Percentiles rank a stretch among this genome's conserved stretches.
Evolutionary conservation across 164 flowering plant genomes (phyloP).

Genomic region (Chloranthus sessilifolius): DNA sequence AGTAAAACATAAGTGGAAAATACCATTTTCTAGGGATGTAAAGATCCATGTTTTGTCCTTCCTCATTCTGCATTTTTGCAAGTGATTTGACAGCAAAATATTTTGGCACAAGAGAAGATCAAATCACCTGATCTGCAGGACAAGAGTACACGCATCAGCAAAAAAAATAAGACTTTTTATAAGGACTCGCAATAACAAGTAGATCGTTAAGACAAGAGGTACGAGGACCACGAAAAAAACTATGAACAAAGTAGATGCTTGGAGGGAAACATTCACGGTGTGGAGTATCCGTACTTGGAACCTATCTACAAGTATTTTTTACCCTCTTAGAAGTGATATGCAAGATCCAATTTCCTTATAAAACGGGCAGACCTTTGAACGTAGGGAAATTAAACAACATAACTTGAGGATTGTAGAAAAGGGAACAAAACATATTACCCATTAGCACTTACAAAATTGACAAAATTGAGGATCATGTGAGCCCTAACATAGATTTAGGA

Average conservation of each 20-base stretch:
- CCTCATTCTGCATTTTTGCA: slow-evolving; percentile 55
- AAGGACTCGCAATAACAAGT: not conserved
- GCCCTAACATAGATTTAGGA: too few species aligned
- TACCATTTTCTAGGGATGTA: slow-evolving; percentile 68
- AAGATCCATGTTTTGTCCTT: slow-evolving; percentile 51
- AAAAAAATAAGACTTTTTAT: not conserved
- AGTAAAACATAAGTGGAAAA: not conserved
- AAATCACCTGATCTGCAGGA: not conserved
- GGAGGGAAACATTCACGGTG: not conserved
- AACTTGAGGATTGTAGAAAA: too few species aligned
- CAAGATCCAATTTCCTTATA: too few species aligned
- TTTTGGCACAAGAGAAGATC: not conserved
- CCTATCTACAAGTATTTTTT: too few species aligned
- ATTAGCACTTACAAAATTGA: too few species aligned
- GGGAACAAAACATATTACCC: too few species aligned
- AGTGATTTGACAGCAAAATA: not conserved
- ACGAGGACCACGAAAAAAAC: not conserved
- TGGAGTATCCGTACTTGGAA: too few species aligned
- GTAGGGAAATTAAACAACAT: too few species aligned
- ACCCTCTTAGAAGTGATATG: too few species aligned
- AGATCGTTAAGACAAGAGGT: not conserved
- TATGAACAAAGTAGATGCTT: not conserved
- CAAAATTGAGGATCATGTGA: too few species aligned
- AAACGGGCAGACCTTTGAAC: too few species aligned
- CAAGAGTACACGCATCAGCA: too few species aligned